A percentile compares a stretch with the other conserved stretches of the same genome.
Evolutionary conservation across 176 grass and related monocot species (phyloP).

Genomic region (Ensete ventricosum): DNA sequence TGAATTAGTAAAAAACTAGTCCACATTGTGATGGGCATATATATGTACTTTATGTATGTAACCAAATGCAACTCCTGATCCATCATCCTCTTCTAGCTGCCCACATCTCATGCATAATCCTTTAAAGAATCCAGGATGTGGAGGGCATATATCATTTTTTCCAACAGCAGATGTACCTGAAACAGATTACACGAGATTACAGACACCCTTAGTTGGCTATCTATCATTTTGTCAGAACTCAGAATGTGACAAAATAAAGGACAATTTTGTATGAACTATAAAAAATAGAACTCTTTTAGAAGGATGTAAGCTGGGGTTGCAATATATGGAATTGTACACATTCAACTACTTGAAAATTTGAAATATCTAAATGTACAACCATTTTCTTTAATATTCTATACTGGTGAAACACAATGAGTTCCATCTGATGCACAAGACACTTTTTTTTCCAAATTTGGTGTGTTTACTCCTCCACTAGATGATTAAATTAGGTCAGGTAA

Average conservation of each 20-base stretch:
- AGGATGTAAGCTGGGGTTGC: no score
- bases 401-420: no score
- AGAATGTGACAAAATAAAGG: neutral
- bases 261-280: no score
- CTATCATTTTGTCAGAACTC: neutral
- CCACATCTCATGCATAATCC: slow-evolving; percentile 55
- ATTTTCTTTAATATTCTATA: no score
- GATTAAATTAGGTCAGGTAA: no score
- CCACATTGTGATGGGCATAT: neutral
- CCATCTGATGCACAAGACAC: no score
- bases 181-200: slow-evolving; percentile 16
- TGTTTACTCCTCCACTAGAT: no score
- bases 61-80: slow-evolving; percentile 62
- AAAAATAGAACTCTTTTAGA: no score
- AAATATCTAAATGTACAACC: no score
- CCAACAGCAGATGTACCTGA: slow-evolving; percentile 32
- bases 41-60: slow-evolving; percentile 71
- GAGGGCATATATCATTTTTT: slow-evolving; percentile 32
- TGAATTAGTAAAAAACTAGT: neutral
- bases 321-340: no score
- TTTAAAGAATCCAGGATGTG: slow-evolving; percentile 58
- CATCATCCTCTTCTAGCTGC: slow-evolving; percentile 49
- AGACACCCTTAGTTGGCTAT: slow-evolving; percentile 13
- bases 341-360: no score
- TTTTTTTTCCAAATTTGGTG: no score